phyloP scores from a whole-genome alignment of 441 rosid genomes.

The Brassica hybrid region DNA sequence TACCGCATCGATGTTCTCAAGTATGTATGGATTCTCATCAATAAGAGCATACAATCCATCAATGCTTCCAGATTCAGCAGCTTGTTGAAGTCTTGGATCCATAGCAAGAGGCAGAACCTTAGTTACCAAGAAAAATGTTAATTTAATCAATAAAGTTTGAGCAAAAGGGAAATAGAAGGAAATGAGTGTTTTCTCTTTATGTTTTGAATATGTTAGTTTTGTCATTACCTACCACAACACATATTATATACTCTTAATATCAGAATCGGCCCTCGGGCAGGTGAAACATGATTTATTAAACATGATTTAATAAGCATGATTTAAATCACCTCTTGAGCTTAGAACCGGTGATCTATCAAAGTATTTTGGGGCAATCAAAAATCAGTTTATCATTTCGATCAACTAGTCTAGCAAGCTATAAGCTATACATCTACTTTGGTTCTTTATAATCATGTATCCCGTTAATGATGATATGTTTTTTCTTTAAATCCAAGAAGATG shows the following conservation, averaged over 20 bases:
- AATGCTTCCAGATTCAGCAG: conserved; percentile 33
- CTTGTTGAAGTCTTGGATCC: conserved; percentile 36
- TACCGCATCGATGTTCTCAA: conserved; percentile 19
- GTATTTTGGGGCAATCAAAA: background rate
- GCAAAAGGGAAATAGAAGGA: background rate
- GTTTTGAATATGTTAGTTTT: background rate
- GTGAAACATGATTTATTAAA: background rate
- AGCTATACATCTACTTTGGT: no score
- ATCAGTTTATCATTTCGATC: background rate
- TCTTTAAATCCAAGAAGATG: no score
- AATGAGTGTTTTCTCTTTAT: background rate
- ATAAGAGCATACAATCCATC: conserved; percentile 36
- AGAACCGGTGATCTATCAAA: background rate
- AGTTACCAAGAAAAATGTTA: background rate
- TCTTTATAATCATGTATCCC: no score
- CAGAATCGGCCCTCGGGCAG: background rate
- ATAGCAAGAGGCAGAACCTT: conserved; percentile 9
- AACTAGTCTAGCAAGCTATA: no score
- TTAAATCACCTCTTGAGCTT: background rate
- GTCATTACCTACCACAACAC: conserved; percentile 7
- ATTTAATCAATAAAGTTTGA: background rate
- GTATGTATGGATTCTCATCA: conserved; percentile 32
- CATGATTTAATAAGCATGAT: no score
- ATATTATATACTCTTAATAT: background rate
- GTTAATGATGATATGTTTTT: no score